Base-by-base conservation (phyloP, 1,284 basidiomycete species). In the Butyriboletus appendiculatus region DNA sequence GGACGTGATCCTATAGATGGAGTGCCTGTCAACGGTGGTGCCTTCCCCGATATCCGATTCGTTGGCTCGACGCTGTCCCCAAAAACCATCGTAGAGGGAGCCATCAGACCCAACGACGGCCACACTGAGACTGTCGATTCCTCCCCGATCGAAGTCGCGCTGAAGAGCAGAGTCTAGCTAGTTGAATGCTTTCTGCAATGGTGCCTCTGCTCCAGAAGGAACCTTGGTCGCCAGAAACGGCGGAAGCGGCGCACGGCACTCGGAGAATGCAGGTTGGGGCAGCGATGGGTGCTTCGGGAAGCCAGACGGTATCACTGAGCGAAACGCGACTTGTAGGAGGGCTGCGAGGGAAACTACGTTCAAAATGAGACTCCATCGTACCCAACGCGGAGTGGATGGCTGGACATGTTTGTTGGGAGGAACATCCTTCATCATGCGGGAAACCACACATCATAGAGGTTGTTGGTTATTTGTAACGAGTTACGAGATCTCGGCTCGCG, bases 1-100 rank as follows among this genome's bases (percentile, higher is more conserved):
- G 45, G 75, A 79, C 2, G 78, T 79, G 24, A 81, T 65, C 30
- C 80, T 71, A 57, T 80, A 81, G 52, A 77, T 71, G 0, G 79
- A 75, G 60, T 81, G 59, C 34, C 72, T 68, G 16, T 73, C 65
- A 5, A 75, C 67, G 0, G 59, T 63, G 8, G 54, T 34, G 15
- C 26, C 48, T 28, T 43, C 24, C 18, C 30, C 39, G 48, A 15
- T 58, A 5, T 62, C 62, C 5, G 75, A 69, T 58, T 79, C 79
- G 55, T 82, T 81, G n/a, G 74, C 78, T 41, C 72, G 68, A 34
- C 73, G 62, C 8, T 22, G 48, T 50, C 69, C 70, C 55, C 56
- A 61, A 33, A 63, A 62, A 3, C 60, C 50, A 24, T 68, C 62
- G 44, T 59, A 72, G 20, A 71, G 57, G 2, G 67, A 55, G 5